Evolutionary conservation across 495 filamentous ascomycete species (phyloP).

Genomic region (Podospora fimiseda): DNA sequence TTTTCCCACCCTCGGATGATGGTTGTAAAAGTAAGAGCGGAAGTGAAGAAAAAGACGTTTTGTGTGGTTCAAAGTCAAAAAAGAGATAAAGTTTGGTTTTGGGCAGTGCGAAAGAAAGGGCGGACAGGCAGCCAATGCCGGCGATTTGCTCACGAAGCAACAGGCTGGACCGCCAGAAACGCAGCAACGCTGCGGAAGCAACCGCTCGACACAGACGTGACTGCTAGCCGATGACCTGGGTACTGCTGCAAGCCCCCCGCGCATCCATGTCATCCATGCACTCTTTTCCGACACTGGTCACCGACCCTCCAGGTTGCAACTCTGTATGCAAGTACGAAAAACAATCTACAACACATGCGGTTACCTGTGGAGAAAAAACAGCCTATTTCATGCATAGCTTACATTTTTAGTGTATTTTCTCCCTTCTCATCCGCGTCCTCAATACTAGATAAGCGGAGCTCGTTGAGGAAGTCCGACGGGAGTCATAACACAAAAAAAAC

Average conservation of each 20-base stretch:
- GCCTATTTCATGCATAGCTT: constrained; percentile 4
- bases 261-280: neutral
- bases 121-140: constrained; percentile 10
- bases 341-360: constrained; percentile 4
- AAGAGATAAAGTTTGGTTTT: neutral
- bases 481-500: neutral
- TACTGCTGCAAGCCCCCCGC: constrained; percentile 7
- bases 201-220: constrained; percentile 10
- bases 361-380: constrained; percentile 9
- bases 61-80: constrained; percentile 5
- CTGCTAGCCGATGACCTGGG: constrained; percentile 9
- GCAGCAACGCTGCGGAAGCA: constrained; percentile 6
- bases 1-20: neutral
- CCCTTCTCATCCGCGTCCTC: neutral
- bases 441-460: too few relatives aligned
- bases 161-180: neutral
- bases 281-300: constrained; percentile 3
- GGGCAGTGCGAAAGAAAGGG: neutral
- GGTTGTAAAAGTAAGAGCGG: neutral
- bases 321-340: too few relatives aligned
- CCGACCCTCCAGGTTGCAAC: too few relatives aligned
- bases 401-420: too few relatives aligned
- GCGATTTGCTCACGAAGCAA: constrained; percentile 6
- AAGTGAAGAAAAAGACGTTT: neutral
- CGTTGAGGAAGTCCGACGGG: too few relatives aligned